Evolutionary conservation across 495 filamentous ascomycete species (phyloP).

Genomic region (Hypoxylon lienhwacheense): DNA sequence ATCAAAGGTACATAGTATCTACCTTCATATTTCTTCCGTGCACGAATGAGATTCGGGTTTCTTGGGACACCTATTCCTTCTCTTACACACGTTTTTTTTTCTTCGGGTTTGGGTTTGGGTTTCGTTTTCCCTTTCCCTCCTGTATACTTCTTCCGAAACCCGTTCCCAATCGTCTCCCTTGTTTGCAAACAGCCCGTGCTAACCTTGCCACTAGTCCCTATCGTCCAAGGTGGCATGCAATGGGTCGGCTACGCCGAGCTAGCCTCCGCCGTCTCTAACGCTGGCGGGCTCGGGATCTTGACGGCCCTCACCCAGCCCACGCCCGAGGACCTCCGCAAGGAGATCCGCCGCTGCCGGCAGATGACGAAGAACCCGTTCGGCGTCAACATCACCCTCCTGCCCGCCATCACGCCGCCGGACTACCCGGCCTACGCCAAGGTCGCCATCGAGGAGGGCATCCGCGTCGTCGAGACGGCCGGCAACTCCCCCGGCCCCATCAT

Average conservation of each 20-base stretch:
- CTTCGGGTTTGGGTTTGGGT: too few species aligned
- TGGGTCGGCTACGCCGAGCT: conserved; percentile 82
- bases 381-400: conserved; percentile 95
- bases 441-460: conserved; percentile 89
- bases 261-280: conserved; percentile 89
- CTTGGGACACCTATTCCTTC: too few species aligned
- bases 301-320: conserved; percentile 94
- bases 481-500: conserved; percentile 94
- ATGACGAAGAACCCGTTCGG: conserved; percentile 91
- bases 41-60: too few species aligned
- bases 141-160: too few species aligned
- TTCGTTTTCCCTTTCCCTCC: too few species aligned
- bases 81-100: too few species aligned
- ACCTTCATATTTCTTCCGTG: too few species aligned
- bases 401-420: conserved; percentile 84
- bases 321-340: conserved; percentile 88
- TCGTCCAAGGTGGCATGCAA: conserved; percentile 98
- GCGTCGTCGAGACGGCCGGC: conserved; percentile 94
- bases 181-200: too few species aligned
- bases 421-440: conserved; percentile 91
- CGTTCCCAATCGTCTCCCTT: too few species aligned
- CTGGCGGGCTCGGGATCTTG: conserved; percentile 88
- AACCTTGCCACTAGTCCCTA: too few species aligned
- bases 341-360: conserved; percentile 82
- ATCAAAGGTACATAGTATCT: too few species aligned